A percentile compares a stretch with the other conserved stretches of the same genome.
These are phyloP conservation scores for Pichia sp. DNA, from an alignment of 1,139 yeast species.

Conservation along the genomic window DNA sequence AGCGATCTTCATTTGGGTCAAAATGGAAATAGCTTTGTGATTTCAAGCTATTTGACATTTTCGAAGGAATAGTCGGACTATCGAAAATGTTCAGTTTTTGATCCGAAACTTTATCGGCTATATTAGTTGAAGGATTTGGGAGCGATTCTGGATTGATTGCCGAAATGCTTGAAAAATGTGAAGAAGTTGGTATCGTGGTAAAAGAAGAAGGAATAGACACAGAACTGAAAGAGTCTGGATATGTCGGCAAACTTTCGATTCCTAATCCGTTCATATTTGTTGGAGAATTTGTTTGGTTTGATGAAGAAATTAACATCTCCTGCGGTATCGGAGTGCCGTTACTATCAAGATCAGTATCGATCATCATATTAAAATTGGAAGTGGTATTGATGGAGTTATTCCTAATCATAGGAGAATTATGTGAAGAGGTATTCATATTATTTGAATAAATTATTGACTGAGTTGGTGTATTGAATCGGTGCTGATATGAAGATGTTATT, in stretches of 20 bases:
- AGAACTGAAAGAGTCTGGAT: conserved; percentile 14
- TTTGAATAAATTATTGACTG: no score
- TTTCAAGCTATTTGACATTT: background rate
- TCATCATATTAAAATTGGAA: background rate
- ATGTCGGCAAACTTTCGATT: conserved; percentile 14
- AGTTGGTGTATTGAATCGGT: background rate
- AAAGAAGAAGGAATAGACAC: conserved; percentile 16
- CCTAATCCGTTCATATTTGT: conserved; percentile 8
- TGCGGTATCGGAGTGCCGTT: conserved; percentile 9
- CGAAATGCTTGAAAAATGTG: background rate
- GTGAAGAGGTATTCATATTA: no score
- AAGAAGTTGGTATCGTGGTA: background rate
- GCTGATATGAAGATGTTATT: background rate
- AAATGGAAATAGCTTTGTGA: background rate
- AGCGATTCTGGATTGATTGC: background rate
- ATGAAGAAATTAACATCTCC: conserved; percentile 12
- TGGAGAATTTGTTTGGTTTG: conserved; percentile 11
- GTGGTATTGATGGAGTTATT: background rate
- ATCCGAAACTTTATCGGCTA: no score
- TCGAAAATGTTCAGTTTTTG: no score
- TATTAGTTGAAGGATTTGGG: background rate
- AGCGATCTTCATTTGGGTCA: conserved; percentile 1
- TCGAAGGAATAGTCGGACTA: background rate
- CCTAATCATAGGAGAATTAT: conserved; percentile 1
- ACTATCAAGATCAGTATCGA: background rate